Conservation (phyloP, 176 grass and related monocot species). For the Carex kokanica region DNA sequence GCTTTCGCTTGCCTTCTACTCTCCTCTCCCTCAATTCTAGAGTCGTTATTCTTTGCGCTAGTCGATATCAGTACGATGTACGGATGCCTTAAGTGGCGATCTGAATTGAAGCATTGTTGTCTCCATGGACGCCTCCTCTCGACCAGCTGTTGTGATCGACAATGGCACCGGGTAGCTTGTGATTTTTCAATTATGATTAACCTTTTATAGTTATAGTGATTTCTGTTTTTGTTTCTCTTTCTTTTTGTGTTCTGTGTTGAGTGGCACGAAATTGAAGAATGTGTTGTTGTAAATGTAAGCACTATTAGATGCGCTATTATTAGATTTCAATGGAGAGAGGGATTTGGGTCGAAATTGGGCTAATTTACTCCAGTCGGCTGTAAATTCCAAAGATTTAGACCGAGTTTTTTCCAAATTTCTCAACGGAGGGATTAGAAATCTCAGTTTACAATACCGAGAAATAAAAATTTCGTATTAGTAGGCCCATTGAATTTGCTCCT, state of each 20-base stretch:
- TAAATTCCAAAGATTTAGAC: slow-evolving; percentile 8
- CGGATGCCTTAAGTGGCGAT: slow-evolving; percentile 22
- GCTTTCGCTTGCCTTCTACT: not conserved
- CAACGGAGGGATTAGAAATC: not conserved
- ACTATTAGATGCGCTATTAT: not conserved
- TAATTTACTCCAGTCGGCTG: not conserved
- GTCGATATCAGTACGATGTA: slow-evolving; percentile 20
- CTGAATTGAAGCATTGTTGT: not conserved
- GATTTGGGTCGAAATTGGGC: not conserved
- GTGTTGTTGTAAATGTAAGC: not conserved
- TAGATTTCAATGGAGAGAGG: not conserved
- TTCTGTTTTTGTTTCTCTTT: not conserved
- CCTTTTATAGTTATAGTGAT: not conserved
- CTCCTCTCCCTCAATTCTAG: not conserved
- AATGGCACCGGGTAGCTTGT: slow-evolving; percentile 78
- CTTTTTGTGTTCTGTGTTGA: not conserved
- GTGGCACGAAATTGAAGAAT: not conserved
- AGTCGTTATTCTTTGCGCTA: not conserved
- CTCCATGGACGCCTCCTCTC: slow-evolving; percentile 67
- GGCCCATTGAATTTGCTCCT: not conserved
- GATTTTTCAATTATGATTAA: not conserved
- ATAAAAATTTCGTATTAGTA: not conserved
- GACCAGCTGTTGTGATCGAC: slow-evolving; percentile 94
- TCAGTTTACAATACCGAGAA: not conserved
- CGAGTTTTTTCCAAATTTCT: not conserved